Evolutionary conservation across 2,329 filamentous ascomycete species (phyloP).

Genomic region (Nannizziopsis barbatae): DNA sequence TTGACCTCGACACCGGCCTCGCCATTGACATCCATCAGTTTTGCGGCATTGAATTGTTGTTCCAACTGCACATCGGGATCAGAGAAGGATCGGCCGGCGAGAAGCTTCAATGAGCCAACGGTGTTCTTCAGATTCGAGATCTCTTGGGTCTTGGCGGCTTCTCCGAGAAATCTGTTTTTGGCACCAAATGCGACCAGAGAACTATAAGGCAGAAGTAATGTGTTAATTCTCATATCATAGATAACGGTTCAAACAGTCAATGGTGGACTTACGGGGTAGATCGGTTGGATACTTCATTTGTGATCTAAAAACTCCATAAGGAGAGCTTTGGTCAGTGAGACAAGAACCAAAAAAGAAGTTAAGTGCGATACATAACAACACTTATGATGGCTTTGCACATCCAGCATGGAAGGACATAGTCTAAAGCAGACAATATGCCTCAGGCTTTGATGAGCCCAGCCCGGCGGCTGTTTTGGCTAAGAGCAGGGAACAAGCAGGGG

Average conservation of each 20-base stretch:
- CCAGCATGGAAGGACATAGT: background rate
- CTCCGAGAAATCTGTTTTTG: conserved; percentile 87
- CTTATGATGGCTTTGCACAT: background rate
- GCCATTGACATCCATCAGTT: conserved; percentile 80
- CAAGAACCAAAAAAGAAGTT: conserved; percentile 15
- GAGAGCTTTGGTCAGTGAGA: conserved; percentile 18
- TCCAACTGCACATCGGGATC: conserved; percentile 91
- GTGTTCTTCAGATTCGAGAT: conserved; percentile 99
- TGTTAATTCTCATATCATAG: background rate
- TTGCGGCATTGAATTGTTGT: conserved; percentile 78
- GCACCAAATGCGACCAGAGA: conserved; percentile 91
- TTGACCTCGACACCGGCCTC: conserved; percentile 88
- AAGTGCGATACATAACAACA: conserved; percentile 1
- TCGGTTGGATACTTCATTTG: conserved; percentile 98
- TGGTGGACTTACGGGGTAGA: conserved; percentile 75
- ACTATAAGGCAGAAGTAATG: conserved; percentile 36
- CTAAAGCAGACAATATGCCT: background rate
- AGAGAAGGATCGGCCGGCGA: conserved; percentile 72
- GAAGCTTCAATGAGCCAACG: conserved; percentile 80
- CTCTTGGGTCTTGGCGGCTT: conserved; percentile 95
- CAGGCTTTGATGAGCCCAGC: background rate
- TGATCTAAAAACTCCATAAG: conserved; percentile 53
- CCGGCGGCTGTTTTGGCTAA: background rate
- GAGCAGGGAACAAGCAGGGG: conserved; percentile 14
- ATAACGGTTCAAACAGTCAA: background rate